Base-by-base conservation (phyloP, 2,329 filamentous ascomycete species). In the Nigrospora oryzae region DNA sequence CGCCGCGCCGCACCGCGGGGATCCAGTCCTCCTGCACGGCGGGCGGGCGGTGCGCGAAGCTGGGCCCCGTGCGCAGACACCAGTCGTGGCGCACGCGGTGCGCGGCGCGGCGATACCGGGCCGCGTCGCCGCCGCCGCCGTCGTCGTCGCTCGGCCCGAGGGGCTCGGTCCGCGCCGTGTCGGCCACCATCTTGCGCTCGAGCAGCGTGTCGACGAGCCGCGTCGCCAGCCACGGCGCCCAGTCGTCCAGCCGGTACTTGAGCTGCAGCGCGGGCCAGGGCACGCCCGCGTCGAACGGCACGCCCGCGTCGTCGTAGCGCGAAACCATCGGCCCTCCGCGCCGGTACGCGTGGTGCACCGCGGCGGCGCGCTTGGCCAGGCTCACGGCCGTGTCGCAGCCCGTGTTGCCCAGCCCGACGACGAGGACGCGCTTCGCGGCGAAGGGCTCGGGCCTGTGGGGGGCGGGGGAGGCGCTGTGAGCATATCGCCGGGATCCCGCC, bases 11-110 rank as follows among this genome's bases (percentile, higher is more conserved):
- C 11, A 55, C 32, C 32, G 52, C 53, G 11, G 50, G 48, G 8
- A 56, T 49, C 42, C 52, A 53, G 31, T 54, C 47, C 17, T 56
- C 54, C 30, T 56, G 51, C 8, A 52, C 54, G 6, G 49, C 46
- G 2, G 50, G 54, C 38, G 51, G 44, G 10, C 36, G 36, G 38
- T 51, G 47, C 6, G 48, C 47, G 42, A 54, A 38, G 39, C 52
- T 55, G 13, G 53, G 48, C 15, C 43, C 42, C 3, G 49, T 47
- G 2, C 49, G 46, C 14, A 55, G 35, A 11, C 40, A 47, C 52
- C 50, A 56, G 11, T 55, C 52, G 10, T 49, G 45, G 14, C 45
- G 37, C 8, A 54, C 31, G 10, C 39, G 46, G 3, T 32, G 42
- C 3, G 45, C 46, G 1, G 49, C 44, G 5, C 46, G 48, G 15